Base-by-base conservation (phyloP, 306 rosid genomes). In the Dryas alaskensis region DNA sequence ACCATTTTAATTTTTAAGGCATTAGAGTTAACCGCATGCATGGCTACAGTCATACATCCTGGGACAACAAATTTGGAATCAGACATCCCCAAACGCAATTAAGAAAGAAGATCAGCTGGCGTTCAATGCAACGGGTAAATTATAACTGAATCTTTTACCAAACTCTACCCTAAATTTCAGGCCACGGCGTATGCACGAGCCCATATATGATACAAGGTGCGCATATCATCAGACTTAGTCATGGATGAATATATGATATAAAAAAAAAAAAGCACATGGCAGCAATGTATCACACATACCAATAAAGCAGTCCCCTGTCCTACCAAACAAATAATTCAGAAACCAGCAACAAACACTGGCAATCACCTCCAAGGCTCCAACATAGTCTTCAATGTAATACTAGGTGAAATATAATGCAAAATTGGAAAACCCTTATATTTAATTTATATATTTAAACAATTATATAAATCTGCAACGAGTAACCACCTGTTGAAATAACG, bases 401-500 rank as follows among this genome's bases (percentile, higher is more conserved):
- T 8, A 69, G 7, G n/a, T 12, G 8, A 63, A 40, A 39, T 4
- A 7, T 31, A 69, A 43, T 14, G 31, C 60, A 74, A 16, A 42
- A 42, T 1, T 4, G 51, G 17, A 57, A 10, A 6, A 51, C 37
- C 43, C 53, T 13, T 0, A 0, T 69, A 13, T 3, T 42, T 7
- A 66, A 39, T 59, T 6, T 39, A 46, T 4, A 31, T 3, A 25
- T 55, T 53, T 8, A n/a, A 48, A 17, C 57, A 74, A 49, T 19
- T 40, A 39, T 40, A 46, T 16, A 53, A 46, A 51, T 52, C 16
- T 22, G 3, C 54, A 25, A 65, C 68, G 59, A 66, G 69, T 12
- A 72, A 84, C 74, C 70, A 92, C 99, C 99, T 95, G 91, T 76
- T 90, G 51, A 89, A 92, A 85, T 95, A 92, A 31, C 97, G 90